Evolutionary conservation across 2,329 filamentous ascomycete species (phyloP).

Genomic region (Pestalotiopsis sp.): DNA sequence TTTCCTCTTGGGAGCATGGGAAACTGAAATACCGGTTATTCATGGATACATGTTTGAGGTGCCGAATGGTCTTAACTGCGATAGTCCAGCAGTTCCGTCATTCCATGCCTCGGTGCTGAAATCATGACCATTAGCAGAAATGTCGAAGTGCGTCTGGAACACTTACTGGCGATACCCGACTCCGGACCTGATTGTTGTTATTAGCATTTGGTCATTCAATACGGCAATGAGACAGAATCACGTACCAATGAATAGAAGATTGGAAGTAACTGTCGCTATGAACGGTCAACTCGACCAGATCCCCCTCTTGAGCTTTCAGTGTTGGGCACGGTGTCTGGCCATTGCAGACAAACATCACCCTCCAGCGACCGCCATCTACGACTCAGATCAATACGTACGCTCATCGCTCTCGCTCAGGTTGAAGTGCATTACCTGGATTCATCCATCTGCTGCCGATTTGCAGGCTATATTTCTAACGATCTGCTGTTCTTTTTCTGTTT

Average conservation of each 20-base stretch:
- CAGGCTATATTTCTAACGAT: slow-evolving; percentile 2
- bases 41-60: neutral
- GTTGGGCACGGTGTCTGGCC: slow-evolving; percentile 19
- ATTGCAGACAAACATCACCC: slow-evolving; percentile 20
- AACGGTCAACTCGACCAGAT: slow-evolving; percentile 18
- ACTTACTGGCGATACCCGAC: neutral
- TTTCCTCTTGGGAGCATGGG: slow-evolving; percentile 18
- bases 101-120: slow-evolving; percentile 19
- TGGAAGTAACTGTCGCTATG: slow-evolving; percentile 19
- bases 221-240: neutral
- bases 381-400: neutral
- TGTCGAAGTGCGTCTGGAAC: neutral
- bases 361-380: slow-evolving; percentile 19
- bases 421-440: slow-evolving; percentile 7
- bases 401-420: no score
- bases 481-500: neutral
- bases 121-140: neutral
- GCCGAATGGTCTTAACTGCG: slow-evolving; percentile 11
- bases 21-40: slow-evolving; percentile 7
- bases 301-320: slow-evolving; percentile 18
- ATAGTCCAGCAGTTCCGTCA: slow-evolving; percentile 18
- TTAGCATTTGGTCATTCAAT: neutral
- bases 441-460: slow-evolving; percentile 13
- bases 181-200: neutral
- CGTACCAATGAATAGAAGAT: slow-evolving; percentile 20